Percentiles rank a stretch among this genome's conserved stretches.
Conservation (phyloP, 345 rosid genomes). For the Durio zibethinus region DNA sequence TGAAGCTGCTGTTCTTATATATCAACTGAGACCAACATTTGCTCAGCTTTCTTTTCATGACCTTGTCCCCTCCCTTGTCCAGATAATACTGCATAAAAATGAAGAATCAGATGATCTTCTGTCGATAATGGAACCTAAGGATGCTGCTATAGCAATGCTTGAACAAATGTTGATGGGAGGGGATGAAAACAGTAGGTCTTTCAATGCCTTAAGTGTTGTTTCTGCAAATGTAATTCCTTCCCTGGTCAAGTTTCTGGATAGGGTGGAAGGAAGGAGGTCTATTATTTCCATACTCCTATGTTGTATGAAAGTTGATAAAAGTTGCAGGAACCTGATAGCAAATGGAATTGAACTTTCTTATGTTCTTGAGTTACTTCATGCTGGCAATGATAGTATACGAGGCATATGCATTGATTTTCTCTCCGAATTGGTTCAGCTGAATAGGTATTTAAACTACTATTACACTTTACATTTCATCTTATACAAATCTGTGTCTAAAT, state of each 20-base stretch:
- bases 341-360: slow-evolving; percentile 38
- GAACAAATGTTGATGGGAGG: slow-evolving; percentile 59
- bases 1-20: slow-evolving; percentile 56
- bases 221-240: slow-evolving; percentile 50
- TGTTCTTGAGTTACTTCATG: slow-evolving; percentile 58
- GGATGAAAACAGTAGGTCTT: slow-evolving; percentile 35
- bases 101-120: slow-evolving; percentile 39
- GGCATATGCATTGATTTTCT: slow-evolving; percentile 58
- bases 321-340: slow-evolving; percentile 46
- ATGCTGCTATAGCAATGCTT: slow-evolving; percentile 54
- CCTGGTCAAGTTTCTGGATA: slow-evolving; percentile 47
- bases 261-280: slow-evolving; percentile 42
- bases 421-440: slow-evolving; percentile 45
- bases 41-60: slow-evolving; percentile 50
- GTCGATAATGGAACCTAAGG: slow-evolving; percentile 47
- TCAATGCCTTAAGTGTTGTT: slow-evolving; percentile 42
- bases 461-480: no score
- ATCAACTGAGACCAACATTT: slow-evolving; percentile 50
- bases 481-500: slow-evolving; percentile 3
- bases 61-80: slow-evolving; percentile 50
- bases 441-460: slow-evolving; percentile 38
- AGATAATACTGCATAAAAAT: slow-evolving; percentile 33
- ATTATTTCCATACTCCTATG: slow-evolving; percentile 45
- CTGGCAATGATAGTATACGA: slow-evolving; percentile 46
- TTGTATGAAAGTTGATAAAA: slow-evolving; percentile 55